Conservation (phyloP, 208 protist genomes). For the Trypanosoma melophagium region DNA sequence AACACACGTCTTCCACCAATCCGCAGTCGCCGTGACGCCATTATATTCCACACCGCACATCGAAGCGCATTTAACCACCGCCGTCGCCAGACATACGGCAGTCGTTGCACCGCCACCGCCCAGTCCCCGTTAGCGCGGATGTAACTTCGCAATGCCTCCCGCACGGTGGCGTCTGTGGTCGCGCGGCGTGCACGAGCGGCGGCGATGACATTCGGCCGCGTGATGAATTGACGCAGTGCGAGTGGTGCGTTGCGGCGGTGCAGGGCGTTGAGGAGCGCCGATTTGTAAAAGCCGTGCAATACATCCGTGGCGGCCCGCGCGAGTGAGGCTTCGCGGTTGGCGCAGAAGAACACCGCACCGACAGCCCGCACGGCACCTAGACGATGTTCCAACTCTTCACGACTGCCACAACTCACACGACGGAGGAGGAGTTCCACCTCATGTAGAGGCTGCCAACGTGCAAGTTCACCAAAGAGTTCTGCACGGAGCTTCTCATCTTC, state of each 20-base stretch:
- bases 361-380: conserved; percentile 60
- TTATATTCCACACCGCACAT: conserved; percentile 75
- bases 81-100: conserved; percentile 74
- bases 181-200: conserved; percentile 59
- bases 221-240: conserved; percentile 64
- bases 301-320: conserved; percentile 79
- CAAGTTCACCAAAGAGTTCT: conserved; percentile 53
- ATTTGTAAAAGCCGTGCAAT: conserved; percentile 81
- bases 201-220: conserved; percentile 58
- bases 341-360: conserved; percentile 80
- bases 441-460: conserved; percentile 75
- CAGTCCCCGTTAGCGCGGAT: conserved; percentile 68
- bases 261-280: conserved; percentile 75
- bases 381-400: conserved; percentile 59
- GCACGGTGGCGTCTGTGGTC: conserved; percentile 64
- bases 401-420: conserved; percentile 47
- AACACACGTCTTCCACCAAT: conserved; percentile 34
- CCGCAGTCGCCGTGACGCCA: conserved; percentile 71
- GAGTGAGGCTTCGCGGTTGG: conserved; percentile 70
- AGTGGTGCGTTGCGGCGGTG: conserved; percentile 57
- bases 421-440: conserved; percentile 69
- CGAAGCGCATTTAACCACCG: conserved; percentile 82
- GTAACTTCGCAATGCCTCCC: conserved; percentile 66
- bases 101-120: conserved; percentile 47
- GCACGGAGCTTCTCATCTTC: conserved; percentile 8